A percentile compares a stretch with the other conserved stretches of the same genome.
Conservation (phyloP, 148 eudicot species). For the Beta vulgaris region DNA sequence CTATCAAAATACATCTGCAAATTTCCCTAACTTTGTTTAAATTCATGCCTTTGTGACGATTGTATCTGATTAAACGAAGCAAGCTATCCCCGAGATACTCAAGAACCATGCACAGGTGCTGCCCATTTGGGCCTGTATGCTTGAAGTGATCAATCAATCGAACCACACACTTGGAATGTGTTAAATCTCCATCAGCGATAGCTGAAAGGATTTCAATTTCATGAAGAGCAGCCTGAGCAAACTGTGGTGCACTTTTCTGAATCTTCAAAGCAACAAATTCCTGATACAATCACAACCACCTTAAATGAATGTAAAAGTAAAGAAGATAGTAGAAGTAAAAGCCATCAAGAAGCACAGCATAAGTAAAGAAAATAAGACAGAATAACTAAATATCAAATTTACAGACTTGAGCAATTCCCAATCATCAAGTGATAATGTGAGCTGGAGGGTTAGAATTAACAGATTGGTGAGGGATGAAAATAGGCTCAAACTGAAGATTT, state of each 20-base stretch:
- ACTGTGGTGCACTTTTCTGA: conserved; percentile 95
- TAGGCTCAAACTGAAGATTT: neutral
- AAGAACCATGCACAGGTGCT: conserved; percentile 91
- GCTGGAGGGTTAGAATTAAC: neutral
- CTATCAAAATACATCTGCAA: conserved; percentile 80
- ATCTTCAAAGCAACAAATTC: conserved; percentile 83
- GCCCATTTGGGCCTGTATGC: conserved; percentile 92
- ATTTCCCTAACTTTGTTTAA: conserved; percentile 82
- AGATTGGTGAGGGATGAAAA: neutral
- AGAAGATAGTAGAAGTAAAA: neutral
- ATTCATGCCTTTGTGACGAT: conserved; percentile 74
- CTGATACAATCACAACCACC: conserved; percentile 32
- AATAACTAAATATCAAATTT: neutral
- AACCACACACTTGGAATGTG: conserved; percentile 58
- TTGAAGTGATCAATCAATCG: conserved; percentile 84
- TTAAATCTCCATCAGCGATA: conserved; percentile 65
- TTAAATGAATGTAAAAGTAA: neutral
- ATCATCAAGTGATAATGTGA: neutral
- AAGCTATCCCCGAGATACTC: conserved; percentile 97
- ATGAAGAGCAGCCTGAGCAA: conserved; percentile 90
- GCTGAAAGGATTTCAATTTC: conserved; percentile 88
- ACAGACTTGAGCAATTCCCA: neutral
- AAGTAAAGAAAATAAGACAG: neutral
- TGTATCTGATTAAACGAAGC: conserved; percentile 70
- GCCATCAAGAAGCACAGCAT: neutral